These are phyloP conservation scores for Simmondsia chinensis DNA, from an alignment of 148 eudicot genomes.

Conservation along the genomic window DNA sequence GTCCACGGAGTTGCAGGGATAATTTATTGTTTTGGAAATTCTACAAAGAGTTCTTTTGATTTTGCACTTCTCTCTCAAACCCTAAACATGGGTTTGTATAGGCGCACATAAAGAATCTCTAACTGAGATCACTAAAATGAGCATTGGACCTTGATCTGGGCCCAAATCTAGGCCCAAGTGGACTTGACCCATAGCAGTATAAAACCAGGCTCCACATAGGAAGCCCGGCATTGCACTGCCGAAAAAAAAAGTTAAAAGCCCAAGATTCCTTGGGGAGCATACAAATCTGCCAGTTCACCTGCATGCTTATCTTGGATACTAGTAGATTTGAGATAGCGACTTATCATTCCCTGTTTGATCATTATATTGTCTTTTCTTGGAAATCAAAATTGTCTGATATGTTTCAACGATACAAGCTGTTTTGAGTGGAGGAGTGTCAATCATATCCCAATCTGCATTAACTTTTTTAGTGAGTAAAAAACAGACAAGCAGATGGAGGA, in stretches of 20 bases:
- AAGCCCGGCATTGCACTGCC: too few species aligned
- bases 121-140: too few species aligned
- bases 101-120: too few species aligned
- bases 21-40: too few species aligned
- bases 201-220: too few species aligned
- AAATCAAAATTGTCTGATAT: slow-evolving; percentile 1
- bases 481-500: slow-evolving; percentile 6
- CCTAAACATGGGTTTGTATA: too few species aligned
- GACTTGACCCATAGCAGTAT: too few species aligned
- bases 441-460: slow-evolving; percentile 9
- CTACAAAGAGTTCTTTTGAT: too few species aligned
- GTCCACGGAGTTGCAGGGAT: too few species aligned
- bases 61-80: too few species aligned
- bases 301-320: slow-evolving; percentile 20
- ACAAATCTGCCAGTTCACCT: slow-evolving; percentile 12
- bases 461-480: slow-evolving; percentile 8
- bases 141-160: too few species aligned
- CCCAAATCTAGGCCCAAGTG: too few species aligned
- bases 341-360: slow-evolving; percentile 12
- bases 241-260: slow-evolving; percentile 9
- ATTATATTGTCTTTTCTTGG: slow-evolving; percentile 4
- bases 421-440: slow-evolving; percentile 8
- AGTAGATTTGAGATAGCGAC: slow-evolving; percentile 11
- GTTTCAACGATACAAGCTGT: slow-evolving; percentile 10
- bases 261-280: slow-evolving; percentile 10